These are phyloP conservation scores for Neofusicoccum laricinum DNA, from an alignment of 2,329 filamentous ascomycete genomes.

Conservation along the genomic window DNA sequence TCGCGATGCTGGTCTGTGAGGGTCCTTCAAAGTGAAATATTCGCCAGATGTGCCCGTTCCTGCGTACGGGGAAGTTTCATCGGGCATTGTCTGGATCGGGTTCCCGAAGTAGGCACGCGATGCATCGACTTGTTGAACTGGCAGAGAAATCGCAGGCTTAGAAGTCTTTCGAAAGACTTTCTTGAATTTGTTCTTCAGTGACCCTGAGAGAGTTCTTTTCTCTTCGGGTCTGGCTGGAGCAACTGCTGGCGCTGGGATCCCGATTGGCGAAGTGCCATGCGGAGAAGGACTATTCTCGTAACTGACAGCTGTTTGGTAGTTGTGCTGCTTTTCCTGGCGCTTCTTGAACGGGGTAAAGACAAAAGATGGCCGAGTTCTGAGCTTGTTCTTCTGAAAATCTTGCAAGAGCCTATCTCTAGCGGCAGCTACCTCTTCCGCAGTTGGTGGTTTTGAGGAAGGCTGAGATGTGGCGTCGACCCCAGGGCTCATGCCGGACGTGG, in stretches of 20 bases:
- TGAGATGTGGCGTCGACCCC: constrained; percentile 16
- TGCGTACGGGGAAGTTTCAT: not conserved
- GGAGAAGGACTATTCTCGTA: not conserved
- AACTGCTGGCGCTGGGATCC: not conserved
- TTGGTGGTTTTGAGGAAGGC: not conserved
- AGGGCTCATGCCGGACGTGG: not conserved
- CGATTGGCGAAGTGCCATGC: not conserved
- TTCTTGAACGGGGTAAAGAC: constrained; percentile 46
- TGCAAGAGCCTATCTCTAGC: constrained; percentile 42
- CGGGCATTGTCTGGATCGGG: not conserved
- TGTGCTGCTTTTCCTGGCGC: constrained; percentile 30
- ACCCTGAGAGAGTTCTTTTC: constrained; percentile 62
- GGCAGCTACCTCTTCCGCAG: constrained; percentile 11
- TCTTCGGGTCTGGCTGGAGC: constrained; percentile 20
- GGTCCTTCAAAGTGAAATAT: not conserved
- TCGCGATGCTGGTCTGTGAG: not conserved
- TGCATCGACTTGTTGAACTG: constrained; percentile 54
- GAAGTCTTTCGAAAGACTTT: constrained; percentile 51
- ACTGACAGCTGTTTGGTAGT: constrained; percentile 16
- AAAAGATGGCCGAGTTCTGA: constrained; percentile 43
- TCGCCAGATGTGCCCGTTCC: not conserved
- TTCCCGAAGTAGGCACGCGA: constrained; percentile 37
- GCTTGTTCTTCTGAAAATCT: constrained; percentile 36
- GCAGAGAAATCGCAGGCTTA: constrained; percentile 33
- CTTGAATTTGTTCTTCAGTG: constrained; percentile 61